Evolutionary conservation across 2,329 filamentous ascomycete species (phyloP), one percentile per base, ranked within the genome.

Genomic region (Venturia aucupariae): DNA sequence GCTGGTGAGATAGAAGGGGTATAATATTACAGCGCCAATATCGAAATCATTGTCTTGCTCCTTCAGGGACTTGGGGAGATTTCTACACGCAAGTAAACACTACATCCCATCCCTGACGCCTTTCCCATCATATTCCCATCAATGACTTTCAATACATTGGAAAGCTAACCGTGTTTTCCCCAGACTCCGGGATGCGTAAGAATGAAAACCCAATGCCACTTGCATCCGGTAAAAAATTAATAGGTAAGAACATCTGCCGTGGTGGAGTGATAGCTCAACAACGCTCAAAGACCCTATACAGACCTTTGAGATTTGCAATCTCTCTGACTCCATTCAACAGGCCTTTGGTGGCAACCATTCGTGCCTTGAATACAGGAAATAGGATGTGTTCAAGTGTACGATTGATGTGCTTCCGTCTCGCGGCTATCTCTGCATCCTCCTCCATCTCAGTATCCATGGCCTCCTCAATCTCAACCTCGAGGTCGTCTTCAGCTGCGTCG

Each of bases 201-300:
- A n/a, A n/a, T n/a, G n/a, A n/a, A n/a, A n/a, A n/a, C n/a, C n/a
- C n/a, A n/a, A n/a, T n/a, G n/a, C n/a, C n/a, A n/a, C n/a, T n/a
- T n/a, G n/a, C n/a, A n/a, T n/a, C n/a, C n/a, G n/a, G n/a, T n/a
- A n/a, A n/a, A n/a, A n/a, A n/a, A n/a, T n/a, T 57, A 35, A 15
- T 35, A 19, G 30, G n/a, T 8, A 35, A 30, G 2, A 35, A 35
- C 22, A n/a, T 35, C 13, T 1, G 22, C 27, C 27, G 27, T 35
- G 27, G 17, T 35, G 27, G 6, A 10, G 2, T 15, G 4, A 10
- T 10, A 1, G 10, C 65, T 41, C n/a, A 67, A 60, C 94, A 97
- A 64, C 94, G 81, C 77, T 99, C 94, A 80, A 99, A 99, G 2
- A 97, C 92, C 57, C 90, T 81, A 75, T 99, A 99, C 65, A 99